Base-by-base conservation (phyloP, 495 filamentous ascomycete species). In the Aspergillus biplanus region DNA sequence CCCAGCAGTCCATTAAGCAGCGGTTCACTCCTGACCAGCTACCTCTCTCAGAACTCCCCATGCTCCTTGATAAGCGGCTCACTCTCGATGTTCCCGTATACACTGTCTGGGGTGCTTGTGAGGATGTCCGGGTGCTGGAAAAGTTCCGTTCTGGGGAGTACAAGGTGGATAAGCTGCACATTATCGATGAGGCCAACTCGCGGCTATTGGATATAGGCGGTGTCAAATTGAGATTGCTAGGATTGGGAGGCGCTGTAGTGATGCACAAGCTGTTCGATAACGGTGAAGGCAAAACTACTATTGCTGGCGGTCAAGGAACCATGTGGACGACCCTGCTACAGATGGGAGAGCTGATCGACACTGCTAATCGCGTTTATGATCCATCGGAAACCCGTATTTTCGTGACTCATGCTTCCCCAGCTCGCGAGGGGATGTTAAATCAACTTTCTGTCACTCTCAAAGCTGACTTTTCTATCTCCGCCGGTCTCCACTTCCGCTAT, bases 231-330 rank as follows among this genome's bases (percentile, higher is more conserved):
- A 92, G 96, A 67, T 83, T 99, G 59, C 85, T 99, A 21, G 96
- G 96, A 57, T 77, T 99, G 54, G 96, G 96, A 57, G 95, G 96
- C 67, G 96, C 96, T 0, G 94, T 99, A 0, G 96, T 99, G 32
- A 99, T 99, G 96, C 96, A 99, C 82, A 99, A 99, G 83, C 86
- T 99, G 8, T 99, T 99, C 72, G 96, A 99, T 73, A 99, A 98
- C 68, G 96, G 96, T 33, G 96, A 99, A 70, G 96, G 96, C 56
- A 87, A 93, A 73, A 99, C 96, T 35, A 98, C 96, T 0, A 98
- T 99, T 74, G 95, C 96, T 31, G 96, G 96, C 69, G 96, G 96
- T 31, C 96, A 98, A 74, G 96, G 96, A 46, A 99, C 96, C 7
- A 99, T 99, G 96, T 99, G 96, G 96, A 98, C 96, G 8, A 99